Base-by-base conservation (phyloP, 345 rosid species). In the Linum usitatissimum region DNA sequence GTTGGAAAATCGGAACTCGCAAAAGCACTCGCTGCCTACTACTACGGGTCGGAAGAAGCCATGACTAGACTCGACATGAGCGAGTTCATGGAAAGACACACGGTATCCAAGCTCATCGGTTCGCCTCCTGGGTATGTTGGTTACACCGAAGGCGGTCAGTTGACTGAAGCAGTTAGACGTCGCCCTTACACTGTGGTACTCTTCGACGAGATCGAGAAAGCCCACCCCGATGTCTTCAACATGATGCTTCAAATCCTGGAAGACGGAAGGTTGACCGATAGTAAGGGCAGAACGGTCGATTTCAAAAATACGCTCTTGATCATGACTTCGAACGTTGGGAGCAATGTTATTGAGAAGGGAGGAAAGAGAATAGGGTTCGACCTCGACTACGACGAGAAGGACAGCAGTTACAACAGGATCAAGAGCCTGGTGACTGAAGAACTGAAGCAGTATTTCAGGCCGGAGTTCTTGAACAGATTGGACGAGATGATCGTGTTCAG, bases 101-200 rank as follows among this genome's bases (percentile, higher is more conserved):
- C 96, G 0, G 99, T 93, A 5, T 90, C 99, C 10, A 93, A 93
- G 77, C 96, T 93, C 60, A 90, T 93, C 10, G 99, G 99, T 64
- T 90, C 99, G 2, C 97, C 99, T 31, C 97, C 99, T 30, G 97
- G 99, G 53, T 93, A 93, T 70, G 99, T 93, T 57, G 99, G 99
- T 61, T 90, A 93, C 73, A 84, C 97, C 0, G 97, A 90, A 72
- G 99, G 99, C 59, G 99, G 99, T 55, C 97, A 90, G 81, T 71
- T 90, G 63, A 93, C 99, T 0, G 99, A 93, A 75, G 99, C 97
- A 20, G 99, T 93, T 64, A 71, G 99, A 45, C 96, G 97, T 23
- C 88, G 96, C 54, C 99, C 97, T 0, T 90, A 90, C 70, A 86
- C 90, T 1, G 95, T 93, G 0, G 95, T 93, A 14, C 86, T 93